Percentiles rank a stretch among this genome's conserved stretches.
These are phyloP conservation scores for Nepenthes gracilis DNA, from an alignment of 148 eudicot genomes.

Conservation along the genomic window DNA sequence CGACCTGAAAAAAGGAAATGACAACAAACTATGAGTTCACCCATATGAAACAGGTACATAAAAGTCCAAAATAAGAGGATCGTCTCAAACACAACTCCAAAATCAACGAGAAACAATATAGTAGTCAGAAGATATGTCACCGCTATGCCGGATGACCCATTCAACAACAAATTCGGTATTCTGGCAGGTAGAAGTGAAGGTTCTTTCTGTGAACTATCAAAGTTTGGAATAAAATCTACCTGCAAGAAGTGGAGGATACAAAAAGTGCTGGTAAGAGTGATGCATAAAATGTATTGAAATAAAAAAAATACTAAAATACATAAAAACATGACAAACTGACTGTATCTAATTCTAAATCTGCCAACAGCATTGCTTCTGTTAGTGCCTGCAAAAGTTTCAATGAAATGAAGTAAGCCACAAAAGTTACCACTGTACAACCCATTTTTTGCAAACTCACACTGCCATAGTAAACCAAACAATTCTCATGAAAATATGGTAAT, in stretches of 20 bases:
- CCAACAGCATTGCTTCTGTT: constrained; percentile 86
- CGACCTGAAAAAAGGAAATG: constrained; percentile 44
- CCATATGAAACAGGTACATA: not conserved
- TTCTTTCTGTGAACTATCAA: constrained; percentile 89
- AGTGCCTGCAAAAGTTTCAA: constrained; percentile 54
- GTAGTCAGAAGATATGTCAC: constrained; percentile 26
- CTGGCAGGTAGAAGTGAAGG: constrained; percentile 88
- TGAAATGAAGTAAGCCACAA: not conserved
- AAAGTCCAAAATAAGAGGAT: not conserved
- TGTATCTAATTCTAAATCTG: constrained; percentile 87
- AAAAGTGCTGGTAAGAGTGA: not conserved
- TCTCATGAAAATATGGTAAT: too few relatives aligned
- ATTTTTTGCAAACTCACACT: too few relatives aligned
- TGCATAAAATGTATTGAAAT: not conserved
- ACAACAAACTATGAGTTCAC: not conserved
- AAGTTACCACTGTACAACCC: too few relatives aligned
- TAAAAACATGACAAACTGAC: constrained; percentile 30
- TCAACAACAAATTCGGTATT: constrained; percentile 70
- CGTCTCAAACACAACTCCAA: not conserved
- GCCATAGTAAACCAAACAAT: too few relatives aligned
- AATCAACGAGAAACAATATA: not conserved
- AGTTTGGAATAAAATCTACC: constrained; percentile 94
- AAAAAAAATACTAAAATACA: not conserved
- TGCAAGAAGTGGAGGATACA: constrained; percentile 18
- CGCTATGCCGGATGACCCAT: constrained; percentile 98